Evolutionary conservation across 2,329 filamentous ascomycete species (phyloP).

Genomic region (Sphaerulina vaccinii): DNA sequence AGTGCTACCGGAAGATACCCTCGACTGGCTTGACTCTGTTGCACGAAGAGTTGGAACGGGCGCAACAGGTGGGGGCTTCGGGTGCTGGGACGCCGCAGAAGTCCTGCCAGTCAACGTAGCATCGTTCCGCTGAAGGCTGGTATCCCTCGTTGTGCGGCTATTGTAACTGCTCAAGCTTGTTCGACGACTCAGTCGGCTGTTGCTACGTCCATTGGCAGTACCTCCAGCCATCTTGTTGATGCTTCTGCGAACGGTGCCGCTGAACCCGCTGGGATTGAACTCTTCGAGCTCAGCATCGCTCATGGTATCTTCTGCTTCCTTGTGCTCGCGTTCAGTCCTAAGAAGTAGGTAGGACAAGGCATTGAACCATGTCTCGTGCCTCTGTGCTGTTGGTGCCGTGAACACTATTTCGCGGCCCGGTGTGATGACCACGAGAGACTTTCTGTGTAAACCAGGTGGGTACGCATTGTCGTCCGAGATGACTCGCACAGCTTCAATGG

Average conservation of each 20-base stretch:
- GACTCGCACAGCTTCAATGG: constrained; percentile 88
- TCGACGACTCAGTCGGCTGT: constrained; percentile 32
- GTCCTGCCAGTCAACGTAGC: constrained; percentile 16
- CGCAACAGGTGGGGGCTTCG: constrained; percentile 2
- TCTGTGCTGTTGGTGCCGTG: constrained; percentile 86
- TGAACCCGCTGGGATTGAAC: constrained; percentile 65
- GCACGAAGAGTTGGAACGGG: constrained; percentile 6
- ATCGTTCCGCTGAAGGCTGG: constrained; percentile 53
- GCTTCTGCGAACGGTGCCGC: constrained; percentile 47
- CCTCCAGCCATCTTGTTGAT: constrained; percentile 52
- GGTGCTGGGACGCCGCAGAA: constrained; percentile 13
- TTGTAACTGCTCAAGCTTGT: constrained; percentile 43
- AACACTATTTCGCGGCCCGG: constrained; percentile 89
- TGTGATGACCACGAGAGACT: constrained; percentile 87
- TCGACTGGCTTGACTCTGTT: constrained; percentile 18
- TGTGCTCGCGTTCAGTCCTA: constrained; percentile 57
- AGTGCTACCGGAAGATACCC: constrained; percentile 30
- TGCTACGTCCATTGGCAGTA: constrained; percentile 52
- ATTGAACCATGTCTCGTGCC: constrained; percentile 99
- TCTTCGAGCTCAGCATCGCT: constrained; percentile 65
- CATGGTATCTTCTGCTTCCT: constrained; percentile 55
- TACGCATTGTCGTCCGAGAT: constrained; percentile 93
- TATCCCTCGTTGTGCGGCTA: constrained; percentile 61
- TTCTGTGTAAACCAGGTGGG: constrained; percentile 89
- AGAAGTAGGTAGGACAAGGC: constrained; percentile 89